Conservation (phyloP, 1,139 yeast genomes). For the Wickerhamomyces sp. region DNA sequence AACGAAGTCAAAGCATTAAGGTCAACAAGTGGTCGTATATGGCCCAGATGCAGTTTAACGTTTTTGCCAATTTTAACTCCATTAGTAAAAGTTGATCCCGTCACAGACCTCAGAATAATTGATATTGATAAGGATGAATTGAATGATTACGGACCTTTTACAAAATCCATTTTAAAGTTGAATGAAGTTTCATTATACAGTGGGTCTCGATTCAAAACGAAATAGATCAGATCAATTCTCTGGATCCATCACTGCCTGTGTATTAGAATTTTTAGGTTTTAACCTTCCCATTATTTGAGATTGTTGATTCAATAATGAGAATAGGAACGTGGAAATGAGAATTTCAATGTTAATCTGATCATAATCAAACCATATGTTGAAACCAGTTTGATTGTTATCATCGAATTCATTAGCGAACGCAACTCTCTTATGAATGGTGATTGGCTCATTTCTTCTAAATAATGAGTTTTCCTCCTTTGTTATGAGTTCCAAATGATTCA, state of each 20-base stretch:
- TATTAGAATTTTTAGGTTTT: not conserved
- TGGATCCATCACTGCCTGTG: not conserved
- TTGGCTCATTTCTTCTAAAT: conserved; percentile 1
- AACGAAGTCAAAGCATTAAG: conserved; percentile 17
- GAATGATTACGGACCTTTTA: conserved; percentile 15
- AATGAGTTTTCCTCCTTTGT: conserved; percentile 4
- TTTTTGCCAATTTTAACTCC: conserved; percentile 32
- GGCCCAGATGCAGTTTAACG: conserved; percentile 34
- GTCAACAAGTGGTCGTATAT: conserved; percentile 27
- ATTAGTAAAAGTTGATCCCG: conserved; percentile 31
- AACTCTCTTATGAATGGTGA: conserved; percentile 16
- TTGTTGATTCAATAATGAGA: conserved; percentile 13
- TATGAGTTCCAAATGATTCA: conserved; percentile 17
- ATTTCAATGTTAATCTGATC: conserved; percentile 20
- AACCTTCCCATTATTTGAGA: conserved; percentile 1
- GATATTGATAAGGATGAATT: conserved; percentile 26
- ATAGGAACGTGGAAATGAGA: conserved; percentile 18
- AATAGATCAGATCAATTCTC: conserved; percentile 1
- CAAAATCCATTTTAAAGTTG: conserved; percentile 10
- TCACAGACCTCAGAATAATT: conserved; percentile 29
- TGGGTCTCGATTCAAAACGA: conserved; percentile 14
- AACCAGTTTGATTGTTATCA: conserved; percentile 9
- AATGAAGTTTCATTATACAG: conserved; percentile 14
- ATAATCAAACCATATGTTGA: conserved; percentile 14
- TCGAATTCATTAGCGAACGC: conserved; percentile 10